A percentile compares a stretch with the other conserved stretches of the same genome.
These are phyloP conservation scores for Paspalum vaginatum DNA, from an alignment of 176 grass and related monocot genomes.

Conservation along the genomic window DNA sequence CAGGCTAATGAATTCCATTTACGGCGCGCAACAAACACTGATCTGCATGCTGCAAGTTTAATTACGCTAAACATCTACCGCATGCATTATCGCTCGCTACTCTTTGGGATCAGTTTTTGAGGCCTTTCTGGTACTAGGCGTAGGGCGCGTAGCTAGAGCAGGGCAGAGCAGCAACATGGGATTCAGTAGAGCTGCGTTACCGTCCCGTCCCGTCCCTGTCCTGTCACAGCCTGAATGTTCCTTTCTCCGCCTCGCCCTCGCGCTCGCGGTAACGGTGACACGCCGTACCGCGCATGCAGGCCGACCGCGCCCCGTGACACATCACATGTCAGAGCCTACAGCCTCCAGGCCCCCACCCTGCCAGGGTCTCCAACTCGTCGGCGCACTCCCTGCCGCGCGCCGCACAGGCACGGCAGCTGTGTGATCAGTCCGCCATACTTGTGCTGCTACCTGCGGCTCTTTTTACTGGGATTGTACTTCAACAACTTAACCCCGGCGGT, in stretches of 20 bases:
- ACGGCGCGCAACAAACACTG: not conserved
- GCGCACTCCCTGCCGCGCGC: not conserved
- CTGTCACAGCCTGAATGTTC: slow-evolving; percentile 33
- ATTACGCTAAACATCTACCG: not conserved
- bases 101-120: not conserved
- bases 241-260: not conserved
- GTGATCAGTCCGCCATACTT: not conserved
- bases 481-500: not conserved
- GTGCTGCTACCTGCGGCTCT: not conserved
- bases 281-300: not conserved
- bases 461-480: not conserved
- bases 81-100: not conserved
- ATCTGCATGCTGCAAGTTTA: not conserved
- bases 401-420: slow-evolving; percentile 1
- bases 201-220: not conserved
- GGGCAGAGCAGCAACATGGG: not conserved
- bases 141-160: not conserved
- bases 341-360: not conserved
- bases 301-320: slow-evolving; percentile 43
- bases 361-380: slow-evolving; percentile 12
- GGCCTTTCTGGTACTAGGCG: not conserved
- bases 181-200: not conserved
- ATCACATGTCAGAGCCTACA: slow-evolving; percentile 19
- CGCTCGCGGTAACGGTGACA: not conserved
- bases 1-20: slow-evolving; percentile 20